Percentiles rank a stretch among this genome's conserved stretches.
phyloP scores from a whole-genome alignment of 169 alveolate genomes.

The Eimeria maxima region DNA sequence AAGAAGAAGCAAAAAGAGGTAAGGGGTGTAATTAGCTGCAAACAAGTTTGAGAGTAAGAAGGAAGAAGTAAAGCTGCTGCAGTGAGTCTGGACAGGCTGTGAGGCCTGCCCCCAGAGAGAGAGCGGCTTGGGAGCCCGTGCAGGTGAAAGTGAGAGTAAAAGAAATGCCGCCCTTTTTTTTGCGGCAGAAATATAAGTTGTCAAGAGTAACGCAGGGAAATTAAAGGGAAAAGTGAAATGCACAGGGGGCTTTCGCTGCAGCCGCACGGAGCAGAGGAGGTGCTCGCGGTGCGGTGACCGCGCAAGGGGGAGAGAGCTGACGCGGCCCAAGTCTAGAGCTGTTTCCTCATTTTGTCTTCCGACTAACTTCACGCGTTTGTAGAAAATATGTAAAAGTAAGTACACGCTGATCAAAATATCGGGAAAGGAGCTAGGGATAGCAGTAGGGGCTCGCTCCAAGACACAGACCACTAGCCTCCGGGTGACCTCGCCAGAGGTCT shows the following conservation, averaged over 20 bases:
- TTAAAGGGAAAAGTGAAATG: neutral
- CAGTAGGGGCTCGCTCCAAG: too few relatives aligned
- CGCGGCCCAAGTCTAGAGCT: neutral
- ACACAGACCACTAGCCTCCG: too few relatives aligned
- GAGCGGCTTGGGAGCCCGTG: neutral
- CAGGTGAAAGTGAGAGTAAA: neutral
- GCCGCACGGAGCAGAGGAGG: conserved; percentile 33
- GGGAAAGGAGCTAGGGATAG: too few relatives aligned
- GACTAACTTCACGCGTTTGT: neutral
- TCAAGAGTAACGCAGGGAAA: neutral
- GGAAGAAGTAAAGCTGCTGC: neutral
- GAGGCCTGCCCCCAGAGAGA: neutral
- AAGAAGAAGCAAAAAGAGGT: neutral
- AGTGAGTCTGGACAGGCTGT: neutral
- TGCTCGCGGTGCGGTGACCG: conserved; percentile 50
- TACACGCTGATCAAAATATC: too few relatives aligned
- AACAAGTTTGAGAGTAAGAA: neutral
- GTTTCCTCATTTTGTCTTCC: neutral
- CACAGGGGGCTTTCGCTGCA: neutral
- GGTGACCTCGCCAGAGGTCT: too few relatives aligned
- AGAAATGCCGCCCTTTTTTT: too few relatives aligned
- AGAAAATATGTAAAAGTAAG: neutral
- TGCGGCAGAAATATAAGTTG: neutral
- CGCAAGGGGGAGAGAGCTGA: neutral
- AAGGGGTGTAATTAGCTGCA: neutral